A percentile compares a stretch with the other conserved stretches of the same genome.
These are phyloP conservation scores for Linum lewisii DNA, from an alignment of 345 rosid species.

Conservation along the genomic window DNA sequence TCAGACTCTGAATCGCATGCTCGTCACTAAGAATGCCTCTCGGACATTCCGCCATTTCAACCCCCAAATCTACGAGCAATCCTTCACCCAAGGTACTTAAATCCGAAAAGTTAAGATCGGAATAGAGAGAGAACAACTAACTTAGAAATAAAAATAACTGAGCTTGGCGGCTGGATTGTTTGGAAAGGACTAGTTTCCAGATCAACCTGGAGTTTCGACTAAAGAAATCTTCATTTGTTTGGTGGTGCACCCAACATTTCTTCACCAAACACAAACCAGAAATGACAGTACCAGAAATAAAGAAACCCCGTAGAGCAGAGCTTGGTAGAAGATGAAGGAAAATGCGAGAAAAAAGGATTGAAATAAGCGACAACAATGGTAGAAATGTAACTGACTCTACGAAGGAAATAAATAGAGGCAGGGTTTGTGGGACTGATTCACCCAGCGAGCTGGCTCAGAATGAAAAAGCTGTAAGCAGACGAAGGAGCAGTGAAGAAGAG, in stretches of 20 bases:
- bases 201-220: constrained; percentile 26
- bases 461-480: too few species aligned
- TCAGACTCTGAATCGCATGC: constrained; percentile 35
- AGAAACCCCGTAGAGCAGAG: too few species aligned
- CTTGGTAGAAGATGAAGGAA: too few species aligned
- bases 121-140: not conserved
- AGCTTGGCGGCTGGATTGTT: not conserved
- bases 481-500: too few species aligned
- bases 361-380: too few species aligned
- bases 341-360: too few species aligned
- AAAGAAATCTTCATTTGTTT: constrained; percentile 18
- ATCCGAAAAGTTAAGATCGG: constrained; percentile 9
- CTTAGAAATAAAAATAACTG: too few species aligned
- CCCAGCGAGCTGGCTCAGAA: not conserved
- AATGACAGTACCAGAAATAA: too few species aligned
- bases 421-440: too few species aligned
- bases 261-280: constrained; percentile 26
- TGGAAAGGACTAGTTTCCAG: not conserved
- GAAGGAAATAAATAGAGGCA: too few species aligned
- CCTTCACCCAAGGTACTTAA: not conserved
- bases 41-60: constrained; percentile 40
- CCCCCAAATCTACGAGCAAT: constrained; percentile 17
- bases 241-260: not conserved
- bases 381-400: too few species aligned
- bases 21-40: constrained; percentile 5